phyloP scores from a whole-genome alignment of 2,329 filamentous ascomycete species.

The Simplicillium aogashimaense region DNA sequence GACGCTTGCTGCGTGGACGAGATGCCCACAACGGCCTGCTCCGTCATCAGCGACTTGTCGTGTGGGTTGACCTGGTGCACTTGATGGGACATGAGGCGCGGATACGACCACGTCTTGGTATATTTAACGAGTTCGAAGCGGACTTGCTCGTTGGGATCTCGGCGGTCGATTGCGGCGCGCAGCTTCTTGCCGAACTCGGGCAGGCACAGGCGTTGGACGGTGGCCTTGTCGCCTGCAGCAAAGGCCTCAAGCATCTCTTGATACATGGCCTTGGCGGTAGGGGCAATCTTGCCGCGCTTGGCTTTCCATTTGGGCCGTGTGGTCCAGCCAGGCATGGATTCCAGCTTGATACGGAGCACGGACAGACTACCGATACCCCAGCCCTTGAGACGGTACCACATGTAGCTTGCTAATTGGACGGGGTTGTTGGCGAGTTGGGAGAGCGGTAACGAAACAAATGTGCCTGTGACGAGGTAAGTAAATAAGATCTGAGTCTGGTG shows the following conservation, averaged over 20 bases:
- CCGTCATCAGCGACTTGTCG: conserved; percentile 22
- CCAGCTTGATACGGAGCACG: conserved; percentile 27
- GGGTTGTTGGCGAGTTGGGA: conserved; percentile 20
- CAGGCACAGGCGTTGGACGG: conserved; percentile 43
- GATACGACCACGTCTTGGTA: conserved; percentile 27
- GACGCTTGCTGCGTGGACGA: conserved; percentile 43
- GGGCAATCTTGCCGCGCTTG: conserved; percentile 28
- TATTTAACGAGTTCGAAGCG: conserved; percentile 47
- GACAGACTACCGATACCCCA: conserved; percentile 23
- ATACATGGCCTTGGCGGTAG: conserved; percentile 50
- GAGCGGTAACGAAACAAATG: conserved; percentile 35
- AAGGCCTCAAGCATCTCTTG: conserved; percentile 50
- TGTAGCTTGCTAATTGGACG: conserved; percentile 21
- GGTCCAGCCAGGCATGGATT: conserved; percentile 34
- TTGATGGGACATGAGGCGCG: conserved; percentile 46
- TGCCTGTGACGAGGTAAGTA: conserved; percentile 22
- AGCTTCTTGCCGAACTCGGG: conserved; percentile 41
- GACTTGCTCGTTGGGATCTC: conserved; percentile 33
- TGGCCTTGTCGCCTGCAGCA: conserved; percentile 43
- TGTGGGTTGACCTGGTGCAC: conserved; percentile 34
- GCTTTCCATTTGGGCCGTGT: conserved; percentile 33
- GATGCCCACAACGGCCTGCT: conserved; percentile 52
- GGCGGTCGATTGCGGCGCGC: conserved; percentile 39
- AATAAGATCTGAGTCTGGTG: too few species aligned
- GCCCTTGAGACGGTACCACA: conserved; percentile 23